Base-by-base conservation (phyloP, 164 flowering plant species). In the Platanus orientalis region DNA sequence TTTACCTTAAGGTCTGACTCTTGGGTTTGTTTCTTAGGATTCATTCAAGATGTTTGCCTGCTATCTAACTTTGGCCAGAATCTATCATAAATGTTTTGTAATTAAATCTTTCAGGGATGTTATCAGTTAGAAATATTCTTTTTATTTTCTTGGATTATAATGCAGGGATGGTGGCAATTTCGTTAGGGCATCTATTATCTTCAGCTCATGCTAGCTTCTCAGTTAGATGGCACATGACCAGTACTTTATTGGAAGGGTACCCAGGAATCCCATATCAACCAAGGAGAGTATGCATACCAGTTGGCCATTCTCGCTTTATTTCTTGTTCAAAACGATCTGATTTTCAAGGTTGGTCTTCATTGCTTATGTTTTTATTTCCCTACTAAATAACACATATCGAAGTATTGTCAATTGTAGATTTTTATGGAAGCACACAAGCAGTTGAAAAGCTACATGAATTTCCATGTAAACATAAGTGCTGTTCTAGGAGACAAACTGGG, bases 321-420 rank as follows among this genome's bases (percentile, higher is more conserved):
- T 11, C n/a, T 27, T 60, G 19, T n/a, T 72, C 74, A 24, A 75
- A 78, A 59, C 50, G 51, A 65, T 68, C 68, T 60, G 72, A 70
- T 64, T 79, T 69, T 50, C 76, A 70, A 73, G 85, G 85, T 81
- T 50, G 20, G 2, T 16, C n/a, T 7, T 6, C 3, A 28, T 60
- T 47, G 25, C 24, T 20, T 10, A 45, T 16, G 19, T 16, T 45
- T 45, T 16, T 45, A 2, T 45, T 45, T 16, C 20, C 49, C n/a
- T 16, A 2, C 49, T 45, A 13, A 1, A 19, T 45, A 45, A 3
- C 16, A 45, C 49, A 13, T 17, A 1, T 17, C 12, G 19, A 45
- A 45, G 4, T 14, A 16, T 45, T 45, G 6, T 45, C 19, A 45
- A 13, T 16, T 45, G 20, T 45, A 14, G 4, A 45, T 45, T 2